Conservation (phyloP, 495 filamentous ascomycete species). For the Penicillium atrosanguineum region DNA sequence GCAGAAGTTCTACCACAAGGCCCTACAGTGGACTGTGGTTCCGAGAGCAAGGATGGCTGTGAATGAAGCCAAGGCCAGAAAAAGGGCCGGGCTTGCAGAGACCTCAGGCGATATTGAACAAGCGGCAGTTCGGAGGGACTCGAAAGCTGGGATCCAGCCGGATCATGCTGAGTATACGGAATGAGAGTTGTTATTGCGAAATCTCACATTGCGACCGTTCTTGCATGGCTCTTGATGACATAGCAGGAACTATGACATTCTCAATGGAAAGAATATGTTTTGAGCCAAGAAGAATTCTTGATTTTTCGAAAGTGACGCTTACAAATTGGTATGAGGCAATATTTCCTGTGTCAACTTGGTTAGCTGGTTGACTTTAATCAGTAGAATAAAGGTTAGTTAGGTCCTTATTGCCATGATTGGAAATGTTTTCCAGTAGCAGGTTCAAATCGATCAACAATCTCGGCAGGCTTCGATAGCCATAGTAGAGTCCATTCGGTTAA, state of each 20-base stretch:
- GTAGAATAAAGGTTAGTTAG: background rate
- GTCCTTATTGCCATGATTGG: background rate
- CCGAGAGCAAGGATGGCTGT: conserved; percentile 16
- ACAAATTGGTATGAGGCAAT: background rate
- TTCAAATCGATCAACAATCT: background rate
- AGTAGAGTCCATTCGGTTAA: background rate
- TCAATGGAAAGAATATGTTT: background rate
- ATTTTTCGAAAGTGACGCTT: background rate
- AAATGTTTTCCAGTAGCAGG: background rate
- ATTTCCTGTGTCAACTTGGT: background rate
- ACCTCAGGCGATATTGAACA: conserved; percentile 8
- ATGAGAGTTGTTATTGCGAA: background rate
- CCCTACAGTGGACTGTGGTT: conserved; percentile 16
- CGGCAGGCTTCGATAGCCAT: background rate
- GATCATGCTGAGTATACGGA: conserved; percentile 9
- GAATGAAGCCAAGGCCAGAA: conserved; percentile 15
- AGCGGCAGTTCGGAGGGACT: background rate
- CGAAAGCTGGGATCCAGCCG: background rate
- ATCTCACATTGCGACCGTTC: background rate
- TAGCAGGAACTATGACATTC: background rate
- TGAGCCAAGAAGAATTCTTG: background rate
- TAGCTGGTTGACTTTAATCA: background rate
- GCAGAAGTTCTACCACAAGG: conserved; percentile 12
- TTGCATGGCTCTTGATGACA: background rate
- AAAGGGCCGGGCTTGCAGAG: conserved; percentile 8